Evolutionary conservation across 2,329 filamentous ascomycete species (phyloP).

Genomic region (Orbilia quercus): DNA sequence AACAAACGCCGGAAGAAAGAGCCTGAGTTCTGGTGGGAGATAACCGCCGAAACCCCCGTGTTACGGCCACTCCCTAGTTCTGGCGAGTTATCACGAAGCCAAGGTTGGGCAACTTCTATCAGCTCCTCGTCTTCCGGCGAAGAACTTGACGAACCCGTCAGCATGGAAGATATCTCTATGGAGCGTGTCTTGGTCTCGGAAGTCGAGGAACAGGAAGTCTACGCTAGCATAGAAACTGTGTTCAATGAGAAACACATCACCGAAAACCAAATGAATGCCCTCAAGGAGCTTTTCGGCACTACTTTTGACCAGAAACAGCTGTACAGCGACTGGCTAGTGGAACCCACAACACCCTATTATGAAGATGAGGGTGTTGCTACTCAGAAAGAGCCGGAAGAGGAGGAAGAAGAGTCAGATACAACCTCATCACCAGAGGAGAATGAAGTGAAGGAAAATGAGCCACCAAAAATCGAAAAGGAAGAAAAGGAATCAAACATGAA

Average conservation of each 20-base stretch:
- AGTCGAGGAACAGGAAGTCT: slow-evolving; percentile 26
- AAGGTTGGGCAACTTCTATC: slow-evolving; percentile 35
- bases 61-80: slow-evolving; percentile 37
- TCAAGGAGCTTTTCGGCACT: slow-evolving; percentile 37
- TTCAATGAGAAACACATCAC: slow-evolving; percentile 23
- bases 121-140: slow-evolving; percentile 32
- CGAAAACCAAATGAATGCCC: slow-evolving; percentile 27
- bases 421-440: background rate
- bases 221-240: slow-evolving; percentile 11
- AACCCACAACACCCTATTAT: slow-evolving; percentile 1
- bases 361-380: slow-evolving; percentile 39
- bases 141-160: slow-evolving; percentile 21
- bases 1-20: slow-evolving; percentile 48
- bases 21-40: slow-evolving; percentile 43
- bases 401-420: background rate
- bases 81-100: slow-evolving; percentile 28
- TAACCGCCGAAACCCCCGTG: slow-evolving; percentile 42
- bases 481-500: slow-evolving; percentile 10
- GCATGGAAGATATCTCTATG: slow-evolving; percentile 46
- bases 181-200: slow-evolving; percentile 31
- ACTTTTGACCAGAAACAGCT: slow-evolving; percentile 34
- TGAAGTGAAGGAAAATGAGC: background rate
- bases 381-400: slow-evolving; percentile 6
- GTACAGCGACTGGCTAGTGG: slow-evolving; percentile 26
- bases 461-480: background rate